Conservation (phyloP, 2,329 filamentous ascomycete species). For the Davidsoniella australis region DNA sequence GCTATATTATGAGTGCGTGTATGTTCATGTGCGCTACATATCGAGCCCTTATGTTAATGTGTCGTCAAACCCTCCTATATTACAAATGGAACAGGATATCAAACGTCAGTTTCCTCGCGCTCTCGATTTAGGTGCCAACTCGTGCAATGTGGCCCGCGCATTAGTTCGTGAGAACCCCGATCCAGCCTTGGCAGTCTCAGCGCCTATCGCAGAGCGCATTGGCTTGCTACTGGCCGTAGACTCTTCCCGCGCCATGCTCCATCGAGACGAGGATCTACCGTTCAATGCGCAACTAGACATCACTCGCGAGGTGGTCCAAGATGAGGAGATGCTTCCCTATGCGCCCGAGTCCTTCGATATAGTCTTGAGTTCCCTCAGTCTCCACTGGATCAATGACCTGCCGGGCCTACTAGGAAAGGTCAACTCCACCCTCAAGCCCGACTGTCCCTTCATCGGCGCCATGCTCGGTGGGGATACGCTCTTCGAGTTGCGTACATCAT, state of each 20-base stretch:
- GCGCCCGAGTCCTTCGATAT: conserved; percentile 67
- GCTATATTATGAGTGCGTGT: background rate
- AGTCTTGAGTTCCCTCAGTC: conserved; percentile 69
- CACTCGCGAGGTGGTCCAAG: conserved; percentile 54
- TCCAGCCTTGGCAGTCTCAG: conserved; percentile 35
- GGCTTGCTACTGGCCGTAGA: conserved; percentile 65
- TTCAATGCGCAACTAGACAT: conserved; percentile 63
- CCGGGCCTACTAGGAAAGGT: conserved; percentile 71
- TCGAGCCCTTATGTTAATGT: background rate
- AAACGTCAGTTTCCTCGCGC: conserved; percentile 71
- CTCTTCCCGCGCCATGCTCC: conserved; percentile 58
- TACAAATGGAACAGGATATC: conserved; percentile 48
- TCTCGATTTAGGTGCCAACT: conserved; percentile 87
- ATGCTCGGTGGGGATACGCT: conserved; percentile 95
- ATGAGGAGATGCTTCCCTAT: conserved; percentile 67
- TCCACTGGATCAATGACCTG: conserved; percentile 97
- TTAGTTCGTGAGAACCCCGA: conserved; percentile 56
- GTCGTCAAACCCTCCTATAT: background rate
- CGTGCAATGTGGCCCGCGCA: conserved; percentile 80
- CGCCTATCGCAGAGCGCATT: conserved; percentile 55
- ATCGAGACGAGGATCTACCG: conserved; percentile 57
- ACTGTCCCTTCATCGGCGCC: conserved; percentile 79
- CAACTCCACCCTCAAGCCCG: conserved; percentile 74
- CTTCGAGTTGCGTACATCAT: conserved; percentile 79
- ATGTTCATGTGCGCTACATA: background rate